Evolutionary conservation across 2,329 filamentous ascomycete genomes (phyloP).

Genomic region (Penicillium sp.): DNA sequence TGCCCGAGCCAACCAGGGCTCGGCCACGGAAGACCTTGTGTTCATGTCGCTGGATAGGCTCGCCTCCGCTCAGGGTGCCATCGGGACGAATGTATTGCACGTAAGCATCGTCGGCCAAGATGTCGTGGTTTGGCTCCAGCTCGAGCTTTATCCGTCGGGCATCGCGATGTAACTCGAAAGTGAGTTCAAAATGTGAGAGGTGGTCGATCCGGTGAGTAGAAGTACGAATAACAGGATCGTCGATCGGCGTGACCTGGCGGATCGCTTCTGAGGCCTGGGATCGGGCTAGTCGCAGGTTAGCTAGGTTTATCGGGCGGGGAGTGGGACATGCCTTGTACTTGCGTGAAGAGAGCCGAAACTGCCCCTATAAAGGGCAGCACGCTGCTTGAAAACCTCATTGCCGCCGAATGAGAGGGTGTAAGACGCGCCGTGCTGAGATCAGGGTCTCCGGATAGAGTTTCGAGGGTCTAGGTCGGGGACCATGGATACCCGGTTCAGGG

Average conservation of each 20-base stretch:
- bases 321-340: conserved; percentile 13
- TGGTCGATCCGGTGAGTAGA: conserved; percentile 74
- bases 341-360: conserved; percentile 14
- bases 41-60: conserved; percentile 65
- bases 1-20: conserved; percentile 62
- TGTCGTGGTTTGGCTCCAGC: conserved; percentile 86
- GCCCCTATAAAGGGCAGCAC: conserved; percentile 18
- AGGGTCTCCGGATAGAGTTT: conserved; percentile 13
- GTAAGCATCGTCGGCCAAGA: conserved; percentile 70
- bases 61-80: conserved; percentile 62
- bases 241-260: conserved; percentile 65
- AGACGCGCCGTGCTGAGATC: neutral
- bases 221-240: conserved; percentile 72
- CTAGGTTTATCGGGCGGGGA: neutral
- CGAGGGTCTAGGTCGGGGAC: conserved; percentile 12
- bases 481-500: conserved; percentile 9
- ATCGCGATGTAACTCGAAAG: conserved; percentile 66
- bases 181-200: conserved; percentile 76
- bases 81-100: conserved; percentile 68
- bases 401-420: conserved; percentile 3
- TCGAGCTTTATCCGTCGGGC: conserved; percentile 69
- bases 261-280: conserved; percentile 74
- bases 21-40: conserved; percentile 83
- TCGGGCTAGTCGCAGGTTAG: conserved; percentile 49
- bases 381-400: conserved; percentile 18